Conservation (phyloP, 495 filamentous ascomycete species). For the Aspergillus incahuasiensis region DNA sequence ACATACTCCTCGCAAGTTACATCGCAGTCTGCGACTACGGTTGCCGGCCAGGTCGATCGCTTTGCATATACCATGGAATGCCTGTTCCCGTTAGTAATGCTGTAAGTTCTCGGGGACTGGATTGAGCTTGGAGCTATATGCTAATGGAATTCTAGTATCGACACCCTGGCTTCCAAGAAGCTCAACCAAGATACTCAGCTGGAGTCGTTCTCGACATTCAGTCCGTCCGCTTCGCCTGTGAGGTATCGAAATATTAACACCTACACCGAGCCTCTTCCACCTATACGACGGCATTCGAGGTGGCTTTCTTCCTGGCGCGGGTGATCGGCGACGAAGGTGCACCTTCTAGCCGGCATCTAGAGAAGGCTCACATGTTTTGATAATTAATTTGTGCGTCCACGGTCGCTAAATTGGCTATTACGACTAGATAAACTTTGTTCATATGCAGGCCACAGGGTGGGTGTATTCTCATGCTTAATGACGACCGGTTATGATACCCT, state of each 20-base stretch:
- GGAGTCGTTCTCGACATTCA: constrained; percentile 1
- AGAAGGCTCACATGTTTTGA: no score
- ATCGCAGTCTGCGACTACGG: constrained; percentile 25
- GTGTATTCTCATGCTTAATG: not conserved
- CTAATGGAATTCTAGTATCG: not conserved
- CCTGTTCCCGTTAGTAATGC: constrained; percentile 31
- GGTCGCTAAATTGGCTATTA: no score
- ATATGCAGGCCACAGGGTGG: no score
- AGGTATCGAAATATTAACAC: not conserved
- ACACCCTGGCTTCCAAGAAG: constrained; percentile 8
- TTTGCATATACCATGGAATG: constrained; percentile 35
- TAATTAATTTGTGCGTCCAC: no score
- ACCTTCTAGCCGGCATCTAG: no score
- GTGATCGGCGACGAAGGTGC: not conserved
- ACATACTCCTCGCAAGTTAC: constrained; percentile 32
- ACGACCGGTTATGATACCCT: not conserved
- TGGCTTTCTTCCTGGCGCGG: constrained; percentile 1
- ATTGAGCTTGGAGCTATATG: not conserved
- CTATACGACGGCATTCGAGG: not conserved
- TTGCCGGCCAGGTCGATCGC: constrained; percentile 30
- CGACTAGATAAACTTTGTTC: no score
- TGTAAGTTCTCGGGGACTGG: constrained; percentile 14
- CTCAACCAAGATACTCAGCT: not conserved
- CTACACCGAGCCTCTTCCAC: constrained; percentile 2
- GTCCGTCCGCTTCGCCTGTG: not conserved